Evolutionary conservation across 108 stramenopile species (phyloP), one percentile per base, ranked within the genome.

Genomic region (Schizochytrium sp.): DNA sequence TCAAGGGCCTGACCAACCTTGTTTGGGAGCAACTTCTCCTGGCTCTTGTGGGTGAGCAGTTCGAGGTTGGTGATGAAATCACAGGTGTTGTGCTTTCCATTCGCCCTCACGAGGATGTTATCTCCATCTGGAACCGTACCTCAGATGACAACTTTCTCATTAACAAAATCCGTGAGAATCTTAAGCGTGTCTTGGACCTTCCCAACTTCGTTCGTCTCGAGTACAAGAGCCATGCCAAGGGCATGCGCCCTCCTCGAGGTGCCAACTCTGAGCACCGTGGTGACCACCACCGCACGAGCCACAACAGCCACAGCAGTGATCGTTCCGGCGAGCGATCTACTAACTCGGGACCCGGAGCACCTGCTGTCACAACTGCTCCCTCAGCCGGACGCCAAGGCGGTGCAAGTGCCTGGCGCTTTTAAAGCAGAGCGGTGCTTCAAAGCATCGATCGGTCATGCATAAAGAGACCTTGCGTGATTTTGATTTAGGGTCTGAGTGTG

Each of bases 11-110:
- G 59, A 95, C 95, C 2, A 93, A 93, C 49, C 95, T 95, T 0
- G 96, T 96, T 90, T 98, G 96, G 97, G 98, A 99, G 90, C 97
- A 97, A 92, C 91, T 97, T 7, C 88, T 98, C 61, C 91, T 99
- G 61, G 97, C 98, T 40, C 61, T 99, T 57, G 95, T 99, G 87
- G 98, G 98, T 50, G 96, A 96, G 19, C 97, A 97, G 87, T 97
- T 99, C 89, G 98, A 98, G 88, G 91, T 92, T 44, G 93, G 92
- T 3, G 61, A 72, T 47, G 92, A 93, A 49, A 94, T 98, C 88
- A 97, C 97, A 90, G 98, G 98, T 12, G 94, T 95, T 8, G 98
- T 98, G 50, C 89, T 98, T 5, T 96, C 95, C 55, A 94, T 97
- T 61, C 96, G 97, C 19, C 94, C 95, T 89, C 90, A 92, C 83